phyloP scores from a whole-genome alignment of 768 basidiomycete species.

The Chalciporus chontae region DNA sequence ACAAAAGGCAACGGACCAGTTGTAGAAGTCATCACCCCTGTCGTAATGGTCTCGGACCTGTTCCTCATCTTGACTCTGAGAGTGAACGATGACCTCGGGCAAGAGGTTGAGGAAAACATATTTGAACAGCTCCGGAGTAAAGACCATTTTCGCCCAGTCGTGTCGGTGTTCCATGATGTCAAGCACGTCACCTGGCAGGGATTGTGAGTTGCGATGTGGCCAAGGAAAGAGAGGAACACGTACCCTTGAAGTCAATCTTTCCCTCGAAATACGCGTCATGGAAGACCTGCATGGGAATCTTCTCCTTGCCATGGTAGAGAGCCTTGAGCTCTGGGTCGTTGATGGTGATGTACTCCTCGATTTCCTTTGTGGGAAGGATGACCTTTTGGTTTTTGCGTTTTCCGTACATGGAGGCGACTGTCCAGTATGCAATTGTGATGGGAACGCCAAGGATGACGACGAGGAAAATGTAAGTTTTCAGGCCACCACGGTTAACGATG shows the following conservation, averaged over 20 bases:
- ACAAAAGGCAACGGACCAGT: conserved; percentile 49
- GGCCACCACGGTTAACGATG: conserved; percentile 77
- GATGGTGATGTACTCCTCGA: conserved; percentile 89
- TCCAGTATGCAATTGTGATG: conserved; percentile 85
- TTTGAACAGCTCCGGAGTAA: conserved; percentile 90
- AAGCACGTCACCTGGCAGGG: conserved; percentile 74
- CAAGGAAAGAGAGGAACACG: conserved; percentile 13
- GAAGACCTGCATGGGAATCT: conserved; percentile 97
- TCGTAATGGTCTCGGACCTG: conserved; percentile 97
- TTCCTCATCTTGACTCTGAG: conserved; percentile 88
- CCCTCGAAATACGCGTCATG: conserved; percentile 97
- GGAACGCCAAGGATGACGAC: conserved; percentile 72
- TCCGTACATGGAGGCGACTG: conserved; percentile 79
- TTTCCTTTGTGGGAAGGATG: conserved; percentile 74
- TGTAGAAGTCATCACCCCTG: conserved; percentile 95
- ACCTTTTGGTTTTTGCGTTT: conserved; percentile 82
- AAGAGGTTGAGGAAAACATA: conserved; percentile 85
- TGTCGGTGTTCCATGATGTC: conserved; percentile 93
- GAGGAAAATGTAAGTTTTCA: conserved; percentile 83
- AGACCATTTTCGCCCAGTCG: conserved; percentile 91
- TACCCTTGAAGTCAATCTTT: conserved; percentile 95
- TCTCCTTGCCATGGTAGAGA: conserved; percentile 77
- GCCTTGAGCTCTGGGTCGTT: conserved; percentile 78
- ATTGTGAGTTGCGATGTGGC: background rate
- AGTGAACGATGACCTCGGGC: conserved; percentile 93